A percentile compares a stretch with the other conserved stretches of the same genome.
Conservation (phyloP, 371 early-diverging fungal species). For the Circinella umbellata region DNA sequence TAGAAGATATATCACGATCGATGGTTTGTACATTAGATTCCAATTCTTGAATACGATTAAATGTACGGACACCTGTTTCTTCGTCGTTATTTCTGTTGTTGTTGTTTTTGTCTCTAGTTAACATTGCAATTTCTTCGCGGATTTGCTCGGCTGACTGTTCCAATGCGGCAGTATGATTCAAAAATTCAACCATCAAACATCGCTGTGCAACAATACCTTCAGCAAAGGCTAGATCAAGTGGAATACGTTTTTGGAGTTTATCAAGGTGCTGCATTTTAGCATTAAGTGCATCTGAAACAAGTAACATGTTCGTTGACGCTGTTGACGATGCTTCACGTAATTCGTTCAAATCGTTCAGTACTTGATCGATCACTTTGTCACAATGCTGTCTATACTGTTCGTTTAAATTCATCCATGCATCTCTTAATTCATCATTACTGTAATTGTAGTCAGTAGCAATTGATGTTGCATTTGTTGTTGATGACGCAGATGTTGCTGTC, state of each 20-base stretch:
- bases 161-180: slow-evolving; percentile 36
- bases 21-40: slow-evolving; percentile 21
- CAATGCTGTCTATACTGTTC: slow-evolving; percentile 22
- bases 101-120: slow-evolving; percentile 15
- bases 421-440: not conserved
- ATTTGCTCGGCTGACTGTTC: slow-evolving; percentile 50
- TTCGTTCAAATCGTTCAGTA: slow-evolving; percentile 24
- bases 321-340: slow-evolving; percentile 17
- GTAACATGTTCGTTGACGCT: not conserved
- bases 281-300: slow-evolving; percentile 24
- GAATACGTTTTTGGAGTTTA: slow-evolving; percentile 16
- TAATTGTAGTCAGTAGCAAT: slow-evolving; percentile 9
- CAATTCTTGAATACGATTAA: slow-evolving; percentile 32
- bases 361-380: slow-evolving; percentile 14
- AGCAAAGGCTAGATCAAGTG: slow-evolving; percentile 33
- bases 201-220: slow-evolving; percentile 46
- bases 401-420: slow-evolving; percentile 16
- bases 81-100: slow-evolving; percentile 7
- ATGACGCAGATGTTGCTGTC: slow-evolving; percentile 25
- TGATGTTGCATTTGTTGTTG: slow-evolving; percentile 24
- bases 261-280: slow-evolving; percentile 29
- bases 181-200: slow-evolving; percentile 39
- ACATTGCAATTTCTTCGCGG: slow-evolving; percentile 45
- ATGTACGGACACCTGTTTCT: slow-evolving; percentile 24
- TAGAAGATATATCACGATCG: slow-evolving; percentile 33